These are phyloP conservation scores for Plasmodium ovale DNA, from an alignment of 169 alveolate species.

Conservation along the genomic window DNA sequence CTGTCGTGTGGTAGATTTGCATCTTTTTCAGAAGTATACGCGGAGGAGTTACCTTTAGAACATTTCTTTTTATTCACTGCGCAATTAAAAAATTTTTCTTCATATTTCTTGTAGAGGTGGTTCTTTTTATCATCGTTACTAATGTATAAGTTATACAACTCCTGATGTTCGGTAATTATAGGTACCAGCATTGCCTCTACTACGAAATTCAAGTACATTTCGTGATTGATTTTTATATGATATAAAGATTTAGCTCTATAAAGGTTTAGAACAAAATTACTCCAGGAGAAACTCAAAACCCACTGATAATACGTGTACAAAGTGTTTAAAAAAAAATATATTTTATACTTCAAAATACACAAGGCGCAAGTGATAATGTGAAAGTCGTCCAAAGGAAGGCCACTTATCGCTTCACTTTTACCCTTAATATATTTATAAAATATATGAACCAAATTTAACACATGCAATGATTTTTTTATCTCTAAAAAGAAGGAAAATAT, in stretches of 20 bases:
- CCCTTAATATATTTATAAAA: constrained; percentile 69
- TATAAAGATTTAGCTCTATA: constrained; percentile 49
- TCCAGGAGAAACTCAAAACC: constrained; percentile 68
- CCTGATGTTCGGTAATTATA: constrained; percentile 53
- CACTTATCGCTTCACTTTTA: constrained; percentile 12
- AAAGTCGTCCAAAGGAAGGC: background rate
- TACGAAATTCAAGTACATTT: constrained; percentile 56
- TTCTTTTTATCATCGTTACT: constrained; percentile 45
- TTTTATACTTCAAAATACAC: constrained; percentile 52
- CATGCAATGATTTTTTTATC: constrained; percentile 69
- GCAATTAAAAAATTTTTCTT: constrained; percentile 13
- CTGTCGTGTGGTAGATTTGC: too few relatives aligned
- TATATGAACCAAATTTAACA: constrained; percentile 75
- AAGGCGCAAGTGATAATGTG: constrained; percentile 32
- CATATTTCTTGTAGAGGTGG: constrained; percentile 42
- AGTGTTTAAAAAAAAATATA: constrained; percentile 59
- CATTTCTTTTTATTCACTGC: background rate
- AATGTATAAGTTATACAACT: constrained; percentile 50
- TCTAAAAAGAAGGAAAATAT: constrained; percentile 71
- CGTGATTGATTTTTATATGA: constrained; percentile 65
- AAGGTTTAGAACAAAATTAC: constrained; percentile 20
- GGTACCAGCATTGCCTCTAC: constrained; percentile 67
- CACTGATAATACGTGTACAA: constrained; percentile 69
- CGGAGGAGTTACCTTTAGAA: background rate
- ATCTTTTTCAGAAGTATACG: too few relatives aligned